Evolutionary conservation across 345 rosid species (phyloP), one percentile per base, ranked within the genome.

Genomic region (Rhizophora apiculata): DNA sequence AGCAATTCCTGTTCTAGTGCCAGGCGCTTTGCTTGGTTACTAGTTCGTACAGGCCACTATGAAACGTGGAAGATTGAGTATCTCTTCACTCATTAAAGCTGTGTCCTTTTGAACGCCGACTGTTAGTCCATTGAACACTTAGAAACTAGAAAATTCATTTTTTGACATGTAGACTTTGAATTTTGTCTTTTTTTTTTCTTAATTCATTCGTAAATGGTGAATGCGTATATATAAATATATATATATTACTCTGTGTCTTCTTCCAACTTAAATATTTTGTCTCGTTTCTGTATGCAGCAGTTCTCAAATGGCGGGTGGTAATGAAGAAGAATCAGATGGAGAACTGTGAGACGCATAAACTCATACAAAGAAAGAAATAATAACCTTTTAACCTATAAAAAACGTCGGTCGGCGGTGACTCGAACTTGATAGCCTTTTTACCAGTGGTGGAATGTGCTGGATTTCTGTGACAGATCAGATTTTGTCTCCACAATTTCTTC

Each of bases 291-390:
- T 68, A 20, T 75, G 67, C 88, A 85, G 89, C 60, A 72, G 31
- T 54, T 57, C 70, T 16, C 32, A 52, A 36, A 29, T 13, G 4
- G 72, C 4, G 29, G 72, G 72, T 36, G 64, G 34, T 2, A 60
- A 34, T 6, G 62, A 74, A 36, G 82, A 76, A 2, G 76, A 16
- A 61, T 31, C 72, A 46, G 79, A 74, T 26, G 83, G 62, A 60
- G 89, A 87, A 71, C 84, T 84, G 27, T 87, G 76, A 81, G 59
- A 6, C 24, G 27, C 31, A 29, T 13, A 15, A 3, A 43, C 1
- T 52, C 29, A 7, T 51, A 16, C 26, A 16, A 56, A 32, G 21
- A 65, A 21, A 21, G 30, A 22, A 63, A 52, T 55, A 46, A 5
- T 48, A 5, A 10, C n/a, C 19, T 27, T 57, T 30, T 6, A 67